Conservation (phyloP, 1,139 yeast species). For the Saccharomyces hybrid region DNA sequence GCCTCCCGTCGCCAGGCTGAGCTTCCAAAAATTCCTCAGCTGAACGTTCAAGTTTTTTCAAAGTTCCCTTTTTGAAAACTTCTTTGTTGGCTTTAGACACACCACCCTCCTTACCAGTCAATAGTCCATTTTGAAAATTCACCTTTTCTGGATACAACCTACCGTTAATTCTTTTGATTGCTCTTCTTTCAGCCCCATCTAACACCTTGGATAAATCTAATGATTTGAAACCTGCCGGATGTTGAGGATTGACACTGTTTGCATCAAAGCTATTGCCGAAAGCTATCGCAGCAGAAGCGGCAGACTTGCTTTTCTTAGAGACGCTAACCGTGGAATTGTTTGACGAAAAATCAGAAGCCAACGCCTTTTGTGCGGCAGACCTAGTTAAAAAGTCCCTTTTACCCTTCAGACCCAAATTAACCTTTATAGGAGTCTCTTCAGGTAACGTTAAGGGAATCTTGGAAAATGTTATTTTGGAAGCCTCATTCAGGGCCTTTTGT, state of each 20-base stretch:
- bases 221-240: neutral
- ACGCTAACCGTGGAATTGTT: neutral
- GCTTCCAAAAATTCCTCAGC: constrained; percentile 11
- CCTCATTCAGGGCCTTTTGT: neutral
- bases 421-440: neutral
- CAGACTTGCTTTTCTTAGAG: neutral
- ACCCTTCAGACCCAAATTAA: neutral
- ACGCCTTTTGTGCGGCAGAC: neutral
- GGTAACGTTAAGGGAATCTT: neutral
- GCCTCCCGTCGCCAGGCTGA: neutral
- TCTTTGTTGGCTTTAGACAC: constrained; percentile 3
- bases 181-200: constrained; percentile 26
- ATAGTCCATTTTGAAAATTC: constrained; percentile 20
- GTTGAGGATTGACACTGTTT: neutral
- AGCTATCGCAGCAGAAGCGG: neutral
- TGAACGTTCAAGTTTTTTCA: neutral
- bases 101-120: constrained; percentile 7
- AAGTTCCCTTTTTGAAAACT: neutral
- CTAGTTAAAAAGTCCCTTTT: neutral
- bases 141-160: constrained; percentile 23
- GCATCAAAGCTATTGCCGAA: neutral
- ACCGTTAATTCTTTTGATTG: constrained; percentile 22
- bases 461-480: neutral
- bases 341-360: neutral
- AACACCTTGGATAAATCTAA: constrained; percentile 25